phyloP scores from a whole-genome alignment of 768 basidiomycete species.

The Phylloporus arenicola region DNA sequence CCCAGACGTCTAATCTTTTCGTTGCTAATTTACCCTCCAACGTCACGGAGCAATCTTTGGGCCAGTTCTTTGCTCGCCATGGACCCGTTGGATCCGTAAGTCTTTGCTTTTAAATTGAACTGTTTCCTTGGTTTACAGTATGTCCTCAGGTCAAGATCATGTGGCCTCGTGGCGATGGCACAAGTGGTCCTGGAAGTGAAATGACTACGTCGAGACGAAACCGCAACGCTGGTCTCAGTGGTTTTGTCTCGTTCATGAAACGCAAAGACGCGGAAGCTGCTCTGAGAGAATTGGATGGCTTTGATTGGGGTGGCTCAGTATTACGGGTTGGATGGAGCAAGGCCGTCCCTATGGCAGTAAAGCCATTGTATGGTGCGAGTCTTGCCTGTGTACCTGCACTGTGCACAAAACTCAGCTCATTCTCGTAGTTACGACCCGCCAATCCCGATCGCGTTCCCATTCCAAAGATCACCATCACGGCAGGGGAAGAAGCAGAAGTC shows the following conservation, averaged over 20 bases:
- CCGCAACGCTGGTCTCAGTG: constrained; percentile 78
- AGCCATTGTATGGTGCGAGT: constrained; percentile 71
- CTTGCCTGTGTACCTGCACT: neutral
- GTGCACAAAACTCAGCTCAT: neutral
- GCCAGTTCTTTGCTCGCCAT: constrained; percentile 83
- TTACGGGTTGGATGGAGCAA: constrained; percentile 96
- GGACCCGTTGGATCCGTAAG: constrained; percentile 91
- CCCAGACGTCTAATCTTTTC: constrained; percentile 89
- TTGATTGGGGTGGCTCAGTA: constrained; percentile 89
- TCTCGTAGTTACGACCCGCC: constrained; percentile 18
- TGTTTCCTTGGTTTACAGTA: neutral
- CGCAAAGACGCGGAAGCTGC: constrained; percentile 87
- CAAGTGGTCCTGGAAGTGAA: constrained; percentile 63
- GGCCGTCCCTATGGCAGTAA: constrained; percentile 79
- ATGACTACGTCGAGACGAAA: constrained; percentile 67
- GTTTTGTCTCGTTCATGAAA: constrained; percentile 97
- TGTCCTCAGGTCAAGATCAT: constrained; percentile 83
- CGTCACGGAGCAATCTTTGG: constrained; percentile 81
- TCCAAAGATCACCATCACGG: constrained; percentile 28
- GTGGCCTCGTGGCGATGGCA: constrained; percentile 90
- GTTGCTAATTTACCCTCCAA: constrained; percentile 88
- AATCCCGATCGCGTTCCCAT: constrained; percentile 31
- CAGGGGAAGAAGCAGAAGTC: constrained; percentile 24
- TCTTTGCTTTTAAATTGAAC: constrained; percentile 7
- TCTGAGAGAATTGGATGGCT: constrained; percentile 84